Evolutionary conservation across 1,284 basidiomycete species (phyloP), one percentile per base, ranked within the genome.

Genomic region (Fomitopsis schrenkii): DNA sequence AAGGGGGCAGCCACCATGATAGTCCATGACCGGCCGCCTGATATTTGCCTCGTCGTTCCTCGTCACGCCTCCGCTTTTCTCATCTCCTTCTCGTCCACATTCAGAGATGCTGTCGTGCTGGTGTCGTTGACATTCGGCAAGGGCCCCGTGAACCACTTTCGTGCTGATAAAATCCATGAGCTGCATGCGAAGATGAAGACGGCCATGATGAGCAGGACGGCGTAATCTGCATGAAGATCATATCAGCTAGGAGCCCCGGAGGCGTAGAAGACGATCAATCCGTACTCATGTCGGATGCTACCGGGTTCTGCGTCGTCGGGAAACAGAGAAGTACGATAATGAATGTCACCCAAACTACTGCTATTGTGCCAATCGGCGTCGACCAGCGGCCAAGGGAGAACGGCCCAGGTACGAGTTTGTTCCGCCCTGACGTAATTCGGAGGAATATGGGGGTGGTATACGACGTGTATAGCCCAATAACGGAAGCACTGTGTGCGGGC

Each of bases 121-220:
- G 36, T 15, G 17, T n/a, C 67, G 63, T 80, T 77, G 19, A 84
- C 69, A 58, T 79, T 87, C 63, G 76, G 77, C 56, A 87, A 75
- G 28, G 86, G 86, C 0, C 86, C 86, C 22, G 75, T 75, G 74
- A 88, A 88, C 85, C 86, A 88, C 53, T 81, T 80, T 38, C 72
- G 79, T 1, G 86, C 86, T 48, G 84, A 86, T 1, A 83, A 41
- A 3, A 84, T 68, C 86, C 86, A 88, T 5, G 81, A 86, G 17
- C 76, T 59, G 2, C 79, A 75, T 0, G 85, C 82, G 64, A 87
- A 85, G 28, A 83, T 66, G 66, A 87, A 83, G 1, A 87, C 83
- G 1, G 72, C 77, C 72, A 80, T 75, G 59, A 87, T 78, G 57
- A 87, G 80, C 15, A 86, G 80, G 15, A 85, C 78, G 0, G 84